phyloP scores from a whole-genome alignment of 352 stramenopile species.

The Elongisporangium undulatum region DNA sequence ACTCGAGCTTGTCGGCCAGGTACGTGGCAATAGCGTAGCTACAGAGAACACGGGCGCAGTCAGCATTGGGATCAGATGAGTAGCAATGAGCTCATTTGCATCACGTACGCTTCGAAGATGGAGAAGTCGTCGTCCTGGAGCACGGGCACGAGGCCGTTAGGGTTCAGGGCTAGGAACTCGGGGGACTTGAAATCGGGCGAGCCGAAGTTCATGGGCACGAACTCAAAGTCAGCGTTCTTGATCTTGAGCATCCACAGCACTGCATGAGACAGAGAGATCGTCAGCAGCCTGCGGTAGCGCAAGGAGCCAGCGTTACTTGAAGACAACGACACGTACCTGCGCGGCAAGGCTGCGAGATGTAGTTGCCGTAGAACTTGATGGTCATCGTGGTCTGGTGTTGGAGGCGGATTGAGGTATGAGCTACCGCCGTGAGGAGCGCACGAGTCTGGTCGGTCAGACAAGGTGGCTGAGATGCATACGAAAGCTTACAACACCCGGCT shows the following conservation, averaged over 20 bases:
- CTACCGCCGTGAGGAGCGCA: neutral
- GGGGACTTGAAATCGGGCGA: neutral
- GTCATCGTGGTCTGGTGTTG: constrained; percentile 13
- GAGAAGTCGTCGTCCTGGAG: constrained; percentile 28
- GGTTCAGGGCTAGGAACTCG: constrained; percentile 21
- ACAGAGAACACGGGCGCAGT: constrained; percentile 1
- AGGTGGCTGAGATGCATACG: too few relatives aligned
- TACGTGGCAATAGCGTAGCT: constrained; percentile 47
- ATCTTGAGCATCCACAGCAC: neutral
- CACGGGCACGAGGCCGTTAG: constrained; percentile 20
- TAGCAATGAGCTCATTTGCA: too few relatives aligned
- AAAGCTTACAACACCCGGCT: too few relatives aligned
- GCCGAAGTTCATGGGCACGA: neutral
- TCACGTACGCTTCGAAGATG: constrained; percentile 18
- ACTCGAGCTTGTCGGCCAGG: constrained; percentile 39
- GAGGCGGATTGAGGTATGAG: neutral
- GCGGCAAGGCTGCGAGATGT: constrained; percentile 48
- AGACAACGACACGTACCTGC: constrained; percentile 17
- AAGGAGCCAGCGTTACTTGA: too few relatives aligned
- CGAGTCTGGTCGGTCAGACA: too few relatives aligned
- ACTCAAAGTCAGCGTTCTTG: constrained; percentile 3
- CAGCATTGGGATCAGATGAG: too few relatives aligned
- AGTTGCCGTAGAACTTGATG: constrained; percentile 54
- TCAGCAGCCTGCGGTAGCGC: too few relatives aligned
- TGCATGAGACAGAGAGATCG: too few relatives aligned